These are phyloP conservation scores for Fomitopsis schrenkii DNA, from an alignment of 1,284 basidiomycete species.

Conservation along the genomic window DNA sequence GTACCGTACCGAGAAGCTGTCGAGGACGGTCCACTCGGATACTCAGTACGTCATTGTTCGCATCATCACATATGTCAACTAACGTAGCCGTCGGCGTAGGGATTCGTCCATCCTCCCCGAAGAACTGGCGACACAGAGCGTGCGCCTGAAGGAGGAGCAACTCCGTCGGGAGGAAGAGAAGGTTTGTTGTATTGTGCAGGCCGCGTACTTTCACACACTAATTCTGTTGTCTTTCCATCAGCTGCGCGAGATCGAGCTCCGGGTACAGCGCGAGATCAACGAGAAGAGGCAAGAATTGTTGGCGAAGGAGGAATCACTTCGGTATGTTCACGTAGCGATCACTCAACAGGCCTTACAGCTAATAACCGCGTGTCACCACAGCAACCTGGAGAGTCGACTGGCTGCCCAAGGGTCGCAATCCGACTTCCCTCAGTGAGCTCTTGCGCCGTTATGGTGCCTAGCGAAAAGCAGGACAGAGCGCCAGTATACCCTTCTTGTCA, in stretches of 20 bases:
- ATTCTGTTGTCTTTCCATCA: constrained; percentile 27
- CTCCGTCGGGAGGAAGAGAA: constrained; percentile 97
- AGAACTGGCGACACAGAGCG: constrained; percentile 94
- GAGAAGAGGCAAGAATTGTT: constrained; percentile 97
- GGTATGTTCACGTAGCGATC: constrained; percentile 38
- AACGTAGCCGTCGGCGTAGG: constrained; percentile 33
- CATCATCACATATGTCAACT: background rate
- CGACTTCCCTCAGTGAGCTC: constrained; percentile 29
- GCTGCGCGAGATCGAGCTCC: constrained; percentile 97
- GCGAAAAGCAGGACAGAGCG: constrained; percentile 19
- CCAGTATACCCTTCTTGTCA: constrained; percentile 26
- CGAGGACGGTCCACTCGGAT: constrained; percentile 86
- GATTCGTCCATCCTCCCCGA: constrained; percentile 91
- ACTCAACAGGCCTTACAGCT: constrained; percentile 4
- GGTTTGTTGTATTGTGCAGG: constrained; percentile 33
- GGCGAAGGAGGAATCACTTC: constrained; percentile 89
- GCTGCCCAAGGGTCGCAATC: constrained; percentile 68
- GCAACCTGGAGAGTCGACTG: constrained; percentile 87
- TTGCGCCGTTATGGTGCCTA: constrained; percentile 6
- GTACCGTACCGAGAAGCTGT: constrained; percentile 98
- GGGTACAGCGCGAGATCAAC: constrained; percentile 97
- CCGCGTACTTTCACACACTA: background rate
- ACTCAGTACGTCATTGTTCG: constrained; percentile 54
- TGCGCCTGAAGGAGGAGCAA: constrained; percentile 98
- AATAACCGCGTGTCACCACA: constrained; percentile 25